Base-by-base conservation (phyloP, 2,329 filamentous ascomycete species). In the Cladosporium phlei region DNA sequence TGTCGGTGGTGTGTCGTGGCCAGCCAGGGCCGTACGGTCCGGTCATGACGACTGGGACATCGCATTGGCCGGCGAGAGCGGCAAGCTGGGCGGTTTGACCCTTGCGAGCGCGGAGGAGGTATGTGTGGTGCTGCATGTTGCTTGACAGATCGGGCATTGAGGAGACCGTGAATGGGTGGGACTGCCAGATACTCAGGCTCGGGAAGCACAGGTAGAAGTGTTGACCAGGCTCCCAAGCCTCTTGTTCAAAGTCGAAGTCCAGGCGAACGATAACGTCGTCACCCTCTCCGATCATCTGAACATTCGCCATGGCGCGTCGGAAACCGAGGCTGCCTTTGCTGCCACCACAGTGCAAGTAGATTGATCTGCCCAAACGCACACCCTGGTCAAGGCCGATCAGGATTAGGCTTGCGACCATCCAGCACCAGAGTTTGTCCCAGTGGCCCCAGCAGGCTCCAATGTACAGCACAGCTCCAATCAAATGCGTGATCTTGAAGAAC, bases 401-500 rank as follows among this genome's bases (percentile, higher is more conserved):
- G 1, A 78, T 67, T 4, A 89, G 65, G 0, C 78, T 77, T 0
- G 85, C 79, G 34, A 86, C 72, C 60, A 88, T 73, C 68, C 84
- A 88, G 60, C 81, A 86, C 37, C 76, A 72, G 3, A 89, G 69
- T 40, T 80, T 69, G 40, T 72, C 63, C 86, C 85, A 90, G 60
- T 90, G 86, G 1, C 76, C 85, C 77, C 83, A 88, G 64, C 83
- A 84, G 3, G 83, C 84, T 4, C 83, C 86, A 10, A 89, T 77
- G 63, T 87, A 90, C 4, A 88, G 63, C 68, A 85, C 79, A 9
- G 85, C 86, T 2, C 88, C 69, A 10, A 88, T 70, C 55, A 87
- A 87, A 60, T 89, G 85, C 0, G 77, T 69, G 60, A 87, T 88
- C 51, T 84, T 76, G 71, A 89, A 89, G 65, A 85, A 81, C 57